Conservation (phyloP, 768 basidiomycete genomes). For the Tylopilus plumbeoviolaceoides region DNA sequence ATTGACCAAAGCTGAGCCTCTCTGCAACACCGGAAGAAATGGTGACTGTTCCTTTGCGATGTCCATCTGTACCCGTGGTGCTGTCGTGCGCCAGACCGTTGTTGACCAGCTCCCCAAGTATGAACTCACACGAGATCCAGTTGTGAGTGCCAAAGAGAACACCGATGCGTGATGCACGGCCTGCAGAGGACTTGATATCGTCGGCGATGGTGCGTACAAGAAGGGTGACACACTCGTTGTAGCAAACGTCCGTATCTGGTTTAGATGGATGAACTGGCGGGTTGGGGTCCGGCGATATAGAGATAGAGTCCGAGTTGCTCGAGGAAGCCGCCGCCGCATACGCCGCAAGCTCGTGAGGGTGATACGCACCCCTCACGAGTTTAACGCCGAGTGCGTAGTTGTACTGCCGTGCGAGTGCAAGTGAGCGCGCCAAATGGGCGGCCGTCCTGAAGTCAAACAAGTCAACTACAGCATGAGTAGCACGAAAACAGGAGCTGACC, state of each 20-base stretch:
- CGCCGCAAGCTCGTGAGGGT: conserved; percentile 65
- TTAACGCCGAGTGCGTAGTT: conserved; percentile 83
- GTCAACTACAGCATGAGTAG: too few species aligned
- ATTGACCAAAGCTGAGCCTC: conserved; percentile 70
- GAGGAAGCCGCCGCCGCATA: conserved; percentile 26
- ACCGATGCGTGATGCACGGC: conserved; percentile 38
- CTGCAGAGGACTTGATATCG: conserved; percentile 37
- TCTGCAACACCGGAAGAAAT: conserved; percentile 56
- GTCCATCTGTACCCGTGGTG: conserved; percentile 3
- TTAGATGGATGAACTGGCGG: conserved; percentile 73
- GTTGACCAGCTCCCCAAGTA: conserved; percentile 57
- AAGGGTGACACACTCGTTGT: conserved; percentile 54
- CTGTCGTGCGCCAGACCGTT: conserved; percentile 44
- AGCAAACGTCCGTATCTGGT: conserved; percentile 69
- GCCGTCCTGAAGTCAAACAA: conserved; percentile 47
- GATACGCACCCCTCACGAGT: conserved; percentile 92
- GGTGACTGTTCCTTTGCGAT: conserved; percentile 31
- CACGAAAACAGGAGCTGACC: conserved; percentile 38
- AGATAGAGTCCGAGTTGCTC: conserved; percentile 17
- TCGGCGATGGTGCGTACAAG: conserved; percentile 55
- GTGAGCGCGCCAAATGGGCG: conserved; percentile 57
- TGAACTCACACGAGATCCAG: conserved; percentile 56
- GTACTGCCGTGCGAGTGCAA: conserved; percentile 60
- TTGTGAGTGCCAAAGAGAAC: conserved; percentile 91
- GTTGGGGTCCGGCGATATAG: conserved; percentile 53